phyloP scores from a whole-genome alignment of 176 grass and related monocot species.

The Avena atlantica region DNA sequence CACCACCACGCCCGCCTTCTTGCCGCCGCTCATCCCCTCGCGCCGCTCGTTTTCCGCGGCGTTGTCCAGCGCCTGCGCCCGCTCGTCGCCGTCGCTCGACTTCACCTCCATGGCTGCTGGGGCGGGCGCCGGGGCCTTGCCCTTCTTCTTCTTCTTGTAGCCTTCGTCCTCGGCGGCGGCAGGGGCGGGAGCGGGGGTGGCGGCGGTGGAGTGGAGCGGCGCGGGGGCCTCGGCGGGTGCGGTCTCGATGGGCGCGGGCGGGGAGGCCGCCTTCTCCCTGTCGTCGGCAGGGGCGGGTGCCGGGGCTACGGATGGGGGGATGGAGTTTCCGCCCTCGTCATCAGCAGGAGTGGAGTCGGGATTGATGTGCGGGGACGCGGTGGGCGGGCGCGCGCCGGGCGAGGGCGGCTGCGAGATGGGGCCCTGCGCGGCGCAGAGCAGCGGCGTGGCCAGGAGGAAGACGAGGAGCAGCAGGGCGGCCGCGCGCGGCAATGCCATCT shows the following conservation, averaged over 20 bases:
- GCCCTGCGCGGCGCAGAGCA: conserved; percentile 32
- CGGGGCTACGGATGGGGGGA: background rate
- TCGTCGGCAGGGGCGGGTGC: background rate
- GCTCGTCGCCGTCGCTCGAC: background rate
- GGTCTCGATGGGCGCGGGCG: conserved; percentile 7
- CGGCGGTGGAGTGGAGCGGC: background rate
- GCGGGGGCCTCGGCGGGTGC: conserved; percentile 22
- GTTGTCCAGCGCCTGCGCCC: background rate
- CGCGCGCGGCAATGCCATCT: conserved; percentile 26
- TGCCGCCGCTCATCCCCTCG: conserved; percentile 47
- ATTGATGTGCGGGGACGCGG: background rate
- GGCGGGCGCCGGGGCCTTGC: conserved; percentile 42
- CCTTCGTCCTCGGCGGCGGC: background rate
- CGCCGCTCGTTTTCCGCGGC: background rate
- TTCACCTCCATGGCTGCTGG: conserved; percentile 34
- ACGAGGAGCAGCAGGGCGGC: background rate
- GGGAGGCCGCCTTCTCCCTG: background rate
- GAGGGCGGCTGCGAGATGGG: conserved; percentile 34
- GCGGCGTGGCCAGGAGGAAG: background rate
- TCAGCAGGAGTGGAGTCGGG: background rate
- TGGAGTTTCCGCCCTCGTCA: background rate
- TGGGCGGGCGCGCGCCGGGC: background rate
- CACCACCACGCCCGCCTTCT: conserved; percentile 66
- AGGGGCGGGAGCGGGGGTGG: conserved; percentile 2
- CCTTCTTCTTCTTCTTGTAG: background rate